phyloP scores from a whole-genome alignment of 2,329 filamentous ascomycete genomes.

The Aspergillus niger region DNA sequence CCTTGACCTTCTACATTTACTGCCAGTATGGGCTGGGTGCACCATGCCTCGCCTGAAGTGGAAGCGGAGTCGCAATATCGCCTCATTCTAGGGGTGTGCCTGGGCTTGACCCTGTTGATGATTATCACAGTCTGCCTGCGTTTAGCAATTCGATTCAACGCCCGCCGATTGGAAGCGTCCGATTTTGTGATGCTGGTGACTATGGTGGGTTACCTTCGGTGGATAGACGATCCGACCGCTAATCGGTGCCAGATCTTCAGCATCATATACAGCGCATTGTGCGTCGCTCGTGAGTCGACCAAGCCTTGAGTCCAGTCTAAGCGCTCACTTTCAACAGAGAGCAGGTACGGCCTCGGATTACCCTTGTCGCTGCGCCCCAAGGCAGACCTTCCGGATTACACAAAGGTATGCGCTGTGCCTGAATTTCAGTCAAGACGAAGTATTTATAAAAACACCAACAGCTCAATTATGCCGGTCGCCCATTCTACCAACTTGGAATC shows the following conservation, averaged over 20 bases:
- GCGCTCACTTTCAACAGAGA: constrained; percentile 44
- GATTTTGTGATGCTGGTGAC: constrained; percentile 47
- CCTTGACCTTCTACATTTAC: background rate
- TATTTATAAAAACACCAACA: constrained; percentile 18
- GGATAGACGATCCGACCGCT: constrained; percentile 23
- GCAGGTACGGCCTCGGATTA: constrained; percentile 56
- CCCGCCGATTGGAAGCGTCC: constrained; percentile 50
- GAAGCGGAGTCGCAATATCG: constrained; percentile 52
- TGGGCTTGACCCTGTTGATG: constrained; percentile 50
- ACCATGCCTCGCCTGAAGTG: constrained; percentile 52
- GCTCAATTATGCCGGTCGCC: constrained; percentile 57
- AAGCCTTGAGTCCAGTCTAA: background rate
- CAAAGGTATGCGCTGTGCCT: constrained; percentile 28
- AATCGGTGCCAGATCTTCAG: constrained; percentile 44
- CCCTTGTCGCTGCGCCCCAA: constrained; percentile 48
- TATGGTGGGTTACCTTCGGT: constrained; percentile 30
- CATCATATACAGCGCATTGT: constrained; percentile 53
- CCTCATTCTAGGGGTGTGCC: constrained; percentile 53
- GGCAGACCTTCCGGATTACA: constrained; percentile 50
- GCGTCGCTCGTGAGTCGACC: constrained; percentile 50
- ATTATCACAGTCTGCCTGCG: constrained; percentile 45
- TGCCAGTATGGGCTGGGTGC: constrained; percentile 53
- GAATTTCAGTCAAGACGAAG: background rate
- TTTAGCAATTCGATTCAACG: constrained; percentile 46
- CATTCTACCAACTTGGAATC: constrained; percentile 58